Percentiles rank a stretch among this genome's conserved stretches.
phyloP scores from a whole-genome alignment of 1,284 basidiomycete species.

The Rhodotorula sp. region DNA sequence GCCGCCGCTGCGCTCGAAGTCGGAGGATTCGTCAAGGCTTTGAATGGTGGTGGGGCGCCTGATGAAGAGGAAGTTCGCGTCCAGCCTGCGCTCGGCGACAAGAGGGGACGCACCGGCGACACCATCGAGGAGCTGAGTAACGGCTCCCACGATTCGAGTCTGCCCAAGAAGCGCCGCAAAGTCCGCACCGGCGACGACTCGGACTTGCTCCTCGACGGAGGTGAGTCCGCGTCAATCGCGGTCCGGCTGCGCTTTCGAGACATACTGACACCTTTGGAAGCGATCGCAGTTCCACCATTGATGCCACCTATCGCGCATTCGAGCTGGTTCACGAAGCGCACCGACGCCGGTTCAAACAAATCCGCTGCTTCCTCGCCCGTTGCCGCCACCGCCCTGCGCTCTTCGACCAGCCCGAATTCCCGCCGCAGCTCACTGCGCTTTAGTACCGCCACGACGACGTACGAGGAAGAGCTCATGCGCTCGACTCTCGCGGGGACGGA shows the following conservation, averaged over 20 bases:
- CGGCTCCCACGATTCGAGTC: neutral
- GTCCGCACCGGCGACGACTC: neutral
- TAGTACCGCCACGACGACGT: neutral
- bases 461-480: conserved; percentile 9
- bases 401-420: neutral
- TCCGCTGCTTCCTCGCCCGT: neutral
- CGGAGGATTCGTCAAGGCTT: conserved; percentile 1
- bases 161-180: neutral
- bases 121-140: too few species aligned
- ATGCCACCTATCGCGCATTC: conserved; percentile 18
- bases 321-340: neutral
- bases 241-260: too few species aligned
- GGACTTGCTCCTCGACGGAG: conserved; percentile 14
- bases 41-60: neutral
- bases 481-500: neutral
- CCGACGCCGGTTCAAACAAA: too few species aligned
- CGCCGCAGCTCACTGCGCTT: neutral
- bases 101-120: neutral
- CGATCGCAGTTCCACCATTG: conserved; percentile 2
- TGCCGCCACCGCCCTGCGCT: neutral
- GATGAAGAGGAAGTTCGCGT: neutral
- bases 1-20: neutral
- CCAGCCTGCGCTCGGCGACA: neutral
- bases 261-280: fast-evolving
- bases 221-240: neutral